Conservation (phyloP, 78 protist species). For the Pigoraptor vietnamica region DNA sequence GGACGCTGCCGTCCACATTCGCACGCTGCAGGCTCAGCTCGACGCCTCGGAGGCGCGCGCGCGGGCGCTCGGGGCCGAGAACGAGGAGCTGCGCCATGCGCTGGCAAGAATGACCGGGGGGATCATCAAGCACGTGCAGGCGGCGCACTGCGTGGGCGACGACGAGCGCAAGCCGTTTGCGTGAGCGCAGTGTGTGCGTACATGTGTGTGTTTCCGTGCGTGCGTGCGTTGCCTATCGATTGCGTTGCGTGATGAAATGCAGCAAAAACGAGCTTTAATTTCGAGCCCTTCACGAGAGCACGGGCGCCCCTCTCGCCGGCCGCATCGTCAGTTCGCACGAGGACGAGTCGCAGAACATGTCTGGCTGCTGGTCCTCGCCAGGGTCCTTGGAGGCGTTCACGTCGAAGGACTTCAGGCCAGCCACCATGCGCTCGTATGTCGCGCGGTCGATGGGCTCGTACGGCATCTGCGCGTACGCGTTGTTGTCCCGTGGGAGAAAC, state of each 20-base stretch:
- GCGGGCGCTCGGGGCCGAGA: not conserved
- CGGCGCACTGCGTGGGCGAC: not conserved
- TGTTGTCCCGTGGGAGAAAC: slow-evolving; percentile 22
- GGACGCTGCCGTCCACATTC: not conserved
- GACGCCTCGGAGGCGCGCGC: not conserved
- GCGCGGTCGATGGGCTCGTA: slow-evolving; percentile 37
- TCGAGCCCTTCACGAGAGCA: no score
- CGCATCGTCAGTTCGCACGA: not conserved
- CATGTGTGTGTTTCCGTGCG: no score
- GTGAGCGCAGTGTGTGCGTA: no score
- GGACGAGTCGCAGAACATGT: not conserved
- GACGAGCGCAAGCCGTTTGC: not conserved
- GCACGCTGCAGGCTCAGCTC: not conserved
- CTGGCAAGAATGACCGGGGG: not conserved
- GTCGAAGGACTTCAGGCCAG: not conserved
- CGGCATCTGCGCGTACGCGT: slow-evolving; percentile 69
- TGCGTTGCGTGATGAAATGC: not conserved
- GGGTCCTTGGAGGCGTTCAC: not conserved
- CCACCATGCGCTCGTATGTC: not conserved
- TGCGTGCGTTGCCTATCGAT: not conserved
- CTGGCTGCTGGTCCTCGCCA: not conserved
- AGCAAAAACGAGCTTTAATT: no score
- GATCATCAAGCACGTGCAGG: not conserved
- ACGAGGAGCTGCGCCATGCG: not conserved
- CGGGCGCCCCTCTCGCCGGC: no score